phyloP scores from a whole-genome alignment of 2,329 filamentous ascomycete genomes.

The Fusarium nelsonii region DNA sequence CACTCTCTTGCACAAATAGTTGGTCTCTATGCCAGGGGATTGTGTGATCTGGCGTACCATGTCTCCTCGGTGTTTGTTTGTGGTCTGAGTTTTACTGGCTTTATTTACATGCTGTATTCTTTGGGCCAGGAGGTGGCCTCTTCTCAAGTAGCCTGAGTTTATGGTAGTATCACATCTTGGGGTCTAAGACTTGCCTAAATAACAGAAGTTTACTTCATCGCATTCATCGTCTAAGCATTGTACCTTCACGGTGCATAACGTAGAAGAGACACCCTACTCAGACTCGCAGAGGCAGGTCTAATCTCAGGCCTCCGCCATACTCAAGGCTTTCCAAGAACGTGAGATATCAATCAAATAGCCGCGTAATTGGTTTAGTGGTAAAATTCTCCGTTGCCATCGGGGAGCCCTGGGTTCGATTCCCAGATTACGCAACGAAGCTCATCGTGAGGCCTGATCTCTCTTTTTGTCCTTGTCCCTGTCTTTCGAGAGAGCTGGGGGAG shows the following conservation, averaged over 20 bases:
- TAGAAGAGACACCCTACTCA: no score
- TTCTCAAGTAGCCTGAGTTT: no score
- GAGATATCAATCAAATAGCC: not conserved
- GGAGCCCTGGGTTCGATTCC: not conserved
- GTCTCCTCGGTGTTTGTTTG: no score
- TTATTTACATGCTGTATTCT: not conserved
- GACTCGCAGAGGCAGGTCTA: no score
- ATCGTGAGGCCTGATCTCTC: not conserved
- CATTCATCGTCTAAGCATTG: no score
- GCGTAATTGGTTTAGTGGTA: not conserved
- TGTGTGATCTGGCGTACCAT: not conserved
- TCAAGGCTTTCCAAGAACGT: accelerated
- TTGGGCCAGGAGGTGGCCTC: no score
- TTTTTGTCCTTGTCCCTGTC: not conserved
- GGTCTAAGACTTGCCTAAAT: no score
- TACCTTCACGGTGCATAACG: no score
- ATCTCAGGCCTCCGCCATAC: no score
- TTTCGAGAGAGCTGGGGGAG: not conserved
- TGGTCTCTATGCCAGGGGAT: no score
- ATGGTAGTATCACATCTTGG: no score
- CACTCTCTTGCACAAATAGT: not conserved
- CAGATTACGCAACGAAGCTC: not conserved
- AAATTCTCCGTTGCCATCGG: not conserved
- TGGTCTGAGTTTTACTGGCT: not conserved
- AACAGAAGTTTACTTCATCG: no score